Evolutionary conservation across 208 protist species (phyloP), one percentile per base, ranked within the genome.

Genomic region (Kentomonas sorsogonicus): DNA sequence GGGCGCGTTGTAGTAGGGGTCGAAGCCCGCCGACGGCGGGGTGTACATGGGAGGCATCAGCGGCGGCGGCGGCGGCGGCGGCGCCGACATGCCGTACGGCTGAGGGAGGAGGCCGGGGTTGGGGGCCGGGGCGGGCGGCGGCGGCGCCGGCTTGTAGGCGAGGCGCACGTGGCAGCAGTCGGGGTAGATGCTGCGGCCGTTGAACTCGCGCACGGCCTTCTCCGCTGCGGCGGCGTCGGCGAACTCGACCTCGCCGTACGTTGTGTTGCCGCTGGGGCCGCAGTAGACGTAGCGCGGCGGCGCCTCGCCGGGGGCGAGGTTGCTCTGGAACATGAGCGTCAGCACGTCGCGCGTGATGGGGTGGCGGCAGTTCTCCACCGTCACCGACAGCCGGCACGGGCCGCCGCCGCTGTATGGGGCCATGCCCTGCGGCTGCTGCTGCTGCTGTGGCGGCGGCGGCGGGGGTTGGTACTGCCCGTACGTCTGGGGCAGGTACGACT

Each of bases 351-450:
- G 77, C 1, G 80, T 91, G 47, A 94, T 78, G n/a, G 81, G 77
- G 74, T 89, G 88, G 33, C 72, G 79, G 60, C 87, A 94, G 53
- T 86, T 73, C 62, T 94, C 83, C 15, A 94, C 83, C 2, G 90
- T 59, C 22, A 94, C 72, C 20, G 72, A 71, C 30, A 94, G 75
- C 15, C 18, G 13, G 38, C 18, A n/a, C n/a, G n/a, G n/a, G n/a
- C 18, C 38, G 38, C 18, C 38, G 38, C 15, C 9, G 38, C 38
- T n/a, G 38, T 3, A n/a, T 43, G 18, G 7, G 7, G 7, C 18
- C 18, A 3, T 22, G 26, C 15, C 16, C 53, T 41, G 44, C 43
- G 15, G 60, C 34, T 31, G 48, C 22, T 20, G 39, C 22, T 27
- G 51, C 26, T n/a, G 26, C 5, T 58, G 26, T 18, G 18, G 22